Conservation (phyloP, 1,284 basidiomycete genomes). For the Malassezia vespertilionis region DNA sequence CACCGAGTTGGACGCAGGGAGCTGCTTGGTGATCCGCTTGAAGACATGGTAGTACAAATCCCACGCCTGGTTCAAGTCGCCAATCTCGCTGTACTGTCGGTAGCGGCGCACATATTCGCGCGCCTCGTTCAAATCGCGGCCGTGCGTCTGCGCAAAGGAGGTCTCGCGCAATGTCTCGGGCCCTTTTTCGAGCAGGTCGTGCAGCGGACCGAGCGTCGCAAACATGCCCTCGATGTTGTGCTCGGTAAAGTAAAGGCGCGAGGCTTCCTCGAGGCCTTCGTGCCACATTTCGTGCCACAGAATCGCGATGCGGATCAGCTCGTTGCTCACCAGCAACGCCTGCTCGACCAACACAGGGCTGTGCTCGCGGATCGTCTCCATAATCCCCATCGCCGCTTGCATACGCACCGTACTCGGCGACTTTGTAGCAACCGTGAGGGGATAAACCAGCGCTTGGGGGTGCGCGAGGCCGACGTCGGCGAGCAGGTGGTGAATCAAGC, state of each 20-base stretch:
- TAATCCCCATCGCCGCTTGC: constrained; percentile 74
- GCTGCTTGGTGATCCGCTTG: constrained; percentile 87
- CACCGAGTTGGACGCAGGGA: constrained; percentile 70
- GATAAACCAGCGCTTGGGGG: constrained; percentile 93
- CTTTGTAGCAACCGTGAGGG: constrained; percentile 94
- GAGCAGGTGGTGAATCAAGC: constrained; percentile 79
- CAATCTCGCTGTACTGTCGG: constrained; percentile 68
- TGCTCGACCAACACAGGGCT: constrained; percentile 80
- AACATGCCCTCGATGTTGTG: constrained; percentile 99
- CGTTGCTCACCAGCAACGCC: constrained; percentile 80
- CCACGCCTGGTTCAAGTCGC: constrained; percentile 96
- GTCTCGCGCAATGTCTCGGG: constrained; percentile 89
- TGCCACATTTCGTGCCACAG: constrained; percentile 99
- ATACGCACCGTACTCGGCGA: constrained; percentile 75
- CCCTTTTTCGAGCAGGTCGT: constrained; percentile 89
- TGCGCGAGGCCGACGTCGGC: constrained; percentile 90
- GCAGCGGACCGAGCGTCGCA: constrained; percentile 78
- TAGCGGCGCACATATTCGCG: constrained; percentile 80
- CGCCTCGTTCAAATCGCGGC: constrained; percentile 85
- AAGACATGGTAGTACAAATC: constrained; percentile 96
- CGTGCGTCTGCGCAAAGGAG: constrained; percentile 88
- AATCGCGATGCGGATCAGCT: constrained; percentile 93
- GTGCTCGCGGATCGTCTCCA: constrained; percentile 89
- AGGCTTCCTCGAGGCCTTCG: constrained; percentile 95
- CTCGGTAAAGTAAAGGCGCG: constrained; percentile 90